Conservation (phyloP, 441 rosid genomes). For the Dalechampia spathulata region DNA sequence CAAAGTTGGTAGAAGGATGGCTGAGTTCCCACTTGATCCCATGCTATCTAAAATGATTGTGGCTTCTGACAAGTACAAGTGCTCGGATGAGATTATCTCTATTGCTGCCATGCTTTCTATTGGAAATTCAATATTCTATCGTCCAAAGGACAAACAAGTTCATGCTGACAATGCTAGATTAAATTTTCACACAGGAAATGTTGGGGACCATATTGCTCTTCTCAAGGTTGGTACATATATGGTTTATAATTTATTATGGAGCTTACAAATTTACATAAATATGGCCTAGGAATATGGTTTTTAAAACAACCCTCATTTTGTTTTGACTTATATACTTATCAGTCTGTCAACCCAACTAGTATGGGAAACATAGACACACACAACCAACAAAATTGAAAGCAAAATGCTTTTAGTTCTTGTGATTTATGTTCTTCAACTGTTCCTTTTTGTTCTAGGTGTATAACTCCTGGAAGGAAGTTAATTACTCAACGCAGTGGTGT, state of each 20-base stretch:
- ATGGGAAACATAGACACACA: too few species aligned
- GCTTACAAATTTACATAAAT: too few species aligned
- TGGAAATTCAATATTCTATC: constrained; percentile 92
- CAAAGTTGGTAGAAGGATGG: constrained; percentile 93
- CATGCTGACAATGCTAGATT: constrained; percentile 94
- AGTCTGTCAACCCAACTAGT: too few species aligned
- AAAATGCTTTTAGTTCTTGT: neutral
- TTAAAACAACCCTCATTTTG: too few species aligned
- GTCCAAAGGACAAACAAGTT: constrained; percentile 96
- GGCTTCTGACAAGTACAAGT: constrained; percentile 87
- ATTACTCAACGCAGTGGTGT: constrained; percentile 97
- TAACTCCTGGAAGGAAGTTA: constrained; percentile 94
- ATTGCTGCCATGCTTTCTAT: constrained; percentile 93
- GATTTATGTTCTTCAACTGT: neutral
- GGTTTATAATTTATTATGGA: neutral
- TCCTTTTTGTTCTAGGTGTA: constrained; percentile 50
- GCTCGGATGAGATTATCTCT: constrained; percentile 89
- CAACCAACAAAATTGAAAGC: neutral
- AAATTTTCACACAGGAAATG: constrained; percentile 92
- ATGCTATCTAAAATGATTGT: constrained; percentile 94
- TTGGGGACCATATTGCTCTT: constrained; percentile 93
- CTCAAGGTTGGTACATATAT: constrained; percentile 55
- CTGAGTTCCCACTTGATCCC: constrained; percentile 95
- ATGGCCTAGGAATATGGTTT: neutral
- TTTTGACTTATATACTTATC: too few species aligned